Conservation (phyloP, 2,329 filamentous ascomycete genomes). For the Arachnopeziza araneosa region DNA sequence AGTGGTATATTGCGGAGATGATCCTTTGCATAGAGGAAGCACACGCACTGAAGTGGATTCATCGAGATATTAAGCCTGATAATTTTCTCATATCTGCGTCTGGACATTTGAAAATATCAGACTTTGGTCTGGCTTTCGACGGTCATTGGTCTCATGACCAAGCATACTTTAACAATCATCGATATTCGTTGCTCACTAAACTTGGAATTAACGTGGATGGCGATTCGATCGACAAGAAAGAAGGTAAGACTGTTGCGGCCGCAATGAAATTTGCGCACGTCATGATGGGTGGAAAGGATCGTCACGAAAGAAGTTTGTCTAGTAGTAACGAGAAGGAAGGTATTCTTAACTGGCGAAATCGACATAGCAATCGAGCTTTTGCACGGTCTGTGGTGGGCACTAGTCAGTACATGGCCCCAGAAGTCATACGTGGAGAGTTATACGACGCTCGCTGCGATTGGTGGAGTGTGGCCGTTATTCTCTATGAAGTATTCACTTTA, state of each 20-base stretch:
- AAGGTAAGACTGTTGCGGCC: constrained; percentile 38
- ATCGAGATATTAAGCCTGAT: constrained; percentile 94
- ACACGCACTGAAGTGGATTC: constrained; percentile 83
- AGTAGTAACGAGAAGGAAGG: constrained; percentile 34
- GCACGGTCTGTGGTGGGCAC: constrained; percentile 89
- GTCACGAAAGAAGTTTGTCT: constrained; percentile 33
- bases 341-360: constrained; percentile 66
- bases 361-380: constrained; percentile 61
- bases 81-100: constrained; percentile 89
- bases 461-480: constrained; percentile 94
- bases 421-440: constrained; percentile 73
- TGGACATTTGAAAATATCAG: constrained; percentile 90
- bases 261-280: constrained; percentile 35
- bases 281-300: constrained; percentile 36
- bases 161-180: constrained; percentile 76
- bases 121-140: constrained; percentile 93
- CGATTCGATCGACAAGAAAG: constrained; percentile 63
- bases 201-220: constrained; percentile 69
- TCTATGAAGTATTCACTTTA: constrained; percentile 61
- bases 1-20: constrained; percentile 94
- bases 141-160: constrained; percentile 93
- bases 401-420: constrained; percentile 97
- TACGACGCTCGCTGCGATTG: constrained; percentile 95
- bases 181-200: constrained; percentile 72
- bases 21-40: constrained; percentile 90